Percentiles rank a stretch among this genome's conserved stretches.
phyloP scores from a whole-genome alignment of 495 filamentous ascomycete genomes.

The Chaetomium tenue region DNA sequence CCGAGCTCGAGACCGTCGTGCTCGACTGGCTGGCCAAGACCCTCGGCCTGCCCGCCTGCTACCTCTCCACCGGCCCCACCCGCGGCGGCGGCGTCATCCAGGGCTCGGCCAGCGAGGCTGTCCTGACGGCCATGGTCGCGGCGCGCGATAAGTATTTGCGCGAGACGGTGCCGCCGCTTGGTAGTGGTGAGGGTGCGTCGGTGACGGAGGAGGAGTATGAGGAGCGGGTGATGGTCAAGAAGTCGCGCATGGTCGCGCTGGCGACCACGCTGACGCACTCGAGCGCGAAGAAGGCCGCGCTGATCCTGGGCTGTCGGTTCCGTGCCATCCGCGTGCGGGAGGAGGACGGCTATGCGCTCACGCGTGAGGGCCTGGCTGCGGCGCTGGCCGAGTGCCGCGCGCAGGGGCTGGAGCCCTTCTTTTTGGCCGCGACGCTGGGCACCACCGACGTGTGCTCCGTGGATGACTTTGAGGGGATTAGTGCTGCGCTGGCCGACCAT shows the following conservation, averaged over 20 bases:
- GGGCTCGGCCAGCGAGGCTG: slow-evolving; percentile 85
- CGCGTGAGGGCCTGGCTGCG: slow-evolving; percentile 56
- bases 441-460: slow-evolving; percentile 86
- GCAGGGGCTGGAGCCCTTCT: slow-evolving; percentile 78
- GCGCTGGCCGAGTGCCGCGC: slow-evolving; percentile 59
- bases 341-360: slow-evolving; percentile 68
- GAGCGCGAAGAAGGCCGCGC: slow-evolving; percentile 80
- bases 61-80: slow-evolving; percentile 69
- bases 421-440: slow-evolving; percentile 79
- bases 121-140: slow-evolving; percentile 83
- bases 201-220: slow-evolving; percentile 56
- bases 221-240: slow-evolving; percentile 61
- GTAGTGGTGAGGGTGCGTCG: slow-evolving; percentile 32
- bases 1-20: slow-evolving; percentile 86
- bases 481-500: slow-evolving; percentile 59
- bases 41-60: slow-evolving; percentile 70
- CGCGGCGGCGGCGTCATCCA: slow-evolving; percentile 90
- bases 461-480: slow-evolving; percentile 75
- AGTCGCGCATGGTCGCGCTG: slow-evolving; percentile 74
- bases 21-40: slow-evolving; percentile 87
- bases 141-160: slow-evolving; percentile 78
- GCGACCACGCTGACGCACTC: slow-evolving; percentile 78
- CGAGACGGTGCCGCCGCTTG: slow-evolving; percentile 52
- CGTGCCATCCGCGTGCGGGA: slow-evolving; percentile 60
- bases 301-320: slow-evolving; percentile 80